Conservation (phyloP, 768 basidiomycete species). For the Ephemerocybe angulata region DNA sequence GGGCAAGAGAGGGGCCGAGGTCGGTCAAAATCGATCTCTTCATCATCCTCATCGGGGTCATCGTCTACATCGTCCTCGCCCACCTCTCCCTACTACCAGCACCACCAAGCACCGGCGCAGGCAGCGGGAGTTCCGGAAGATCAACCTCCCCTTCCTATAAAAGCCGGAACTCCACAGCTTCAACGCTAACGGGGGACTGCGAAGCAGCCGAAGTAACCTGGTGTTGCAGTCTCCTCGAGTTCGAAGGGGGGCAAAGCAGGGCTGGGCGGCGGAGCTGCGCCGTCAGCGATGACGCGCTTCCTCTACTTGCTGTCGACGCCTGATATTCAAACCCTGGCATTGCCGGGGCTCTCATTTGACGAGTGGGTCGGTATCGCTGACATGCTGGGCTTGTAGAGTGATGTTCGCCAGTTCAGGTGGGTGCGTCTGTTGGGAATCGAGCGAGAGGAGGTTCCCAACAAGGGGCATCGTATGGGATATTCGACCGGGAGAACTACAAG, state of each 20-base stretch:
- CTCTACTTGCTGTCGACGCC: conserved; percentile 6
- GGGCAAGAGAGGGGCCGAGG: neutral
- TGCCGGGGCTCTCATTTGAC: neutral
- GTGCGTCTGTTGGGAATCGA: neutral
- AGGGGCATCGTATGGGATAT: neutral
- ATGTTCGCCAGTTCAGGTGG: neutral
- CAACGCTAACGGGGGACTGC: neutral
- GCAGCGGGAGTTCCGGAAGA: conserved; percentile 5
- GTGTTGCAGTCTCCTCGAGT: neutral
- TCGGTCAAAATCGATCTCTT: neutral
- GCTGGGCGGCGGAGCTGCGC: neutral
- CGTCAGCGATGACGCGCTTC: neutral
- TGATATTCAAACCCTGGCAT: neutral
- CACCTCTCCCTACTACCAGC: neutral
- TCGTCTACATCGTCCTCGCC: conserved; percentile 4
- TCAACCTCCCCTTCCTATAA: neutral
- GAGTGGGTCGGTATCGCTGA: conserved; percentile 5
- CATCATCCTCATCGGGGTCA: neutral
- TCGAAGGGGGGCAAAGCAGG: neutral
- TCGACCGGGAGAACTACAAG: too few species aligned
- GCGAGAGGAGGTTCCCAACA: neutral
- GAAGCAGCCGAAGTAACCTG: neutral
- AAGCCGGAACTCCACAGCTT: conserved; percentile 2
- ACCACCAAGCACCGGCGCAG: neutral
- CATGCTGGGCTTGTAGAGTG: conserved; percentile 2